phyloP scores from a whole-genome alignment of 1,284 basidiomycete species.

The Boletus mariae region DNA sequence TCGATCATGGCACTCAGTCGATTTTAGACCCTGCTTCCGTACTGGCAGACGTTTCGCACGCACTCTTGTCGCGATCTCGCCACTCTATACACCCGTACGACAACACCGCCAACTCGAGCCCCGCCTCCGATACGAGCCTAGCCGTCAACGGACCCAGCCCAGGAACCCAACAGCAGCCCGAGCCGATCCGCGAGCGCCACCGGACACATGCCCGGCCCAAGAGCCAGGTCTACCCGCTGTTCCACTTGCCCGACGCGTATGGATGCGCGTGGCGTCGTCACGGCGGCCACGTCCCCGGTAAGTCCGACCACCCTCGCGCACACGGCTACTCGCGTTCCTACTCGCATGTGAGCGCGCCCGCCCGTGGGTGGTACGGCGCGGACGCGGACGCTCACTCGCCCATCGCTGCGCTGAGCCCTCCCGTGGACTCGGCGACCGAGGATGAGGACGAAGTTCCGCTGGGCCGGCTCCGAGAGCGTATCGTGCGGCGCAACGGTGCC shows the following conservation, averaged over 20 bases:
- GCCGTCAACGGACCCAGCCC: neutral
- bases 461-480: conserved; percentile 7
- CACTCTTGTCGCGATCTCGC: conserved; percentile 21
- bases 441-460: conserved; percentile 21
- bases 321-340: conserved; percentile 3
- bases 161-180: neutral
- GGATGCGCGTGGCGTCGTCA: conserved; percentile 19
- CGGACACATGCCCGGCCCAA: neutral
- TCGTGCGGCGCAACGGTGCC: conserved; percentile 3
- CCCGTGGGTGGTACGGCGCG: conserved; percentile 15
- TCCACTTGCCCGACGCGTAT: conserved; percentile 17
- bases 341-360: conserved; percentile 6
- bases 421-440: conserved; percentile 6
- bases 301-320: neutral
- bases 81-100: conserved; percentile 17
- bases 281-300: conserved; percentile 19
- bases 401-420: conserved; percentile 17
- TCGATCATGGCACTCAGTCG: conserved; percentile 2
- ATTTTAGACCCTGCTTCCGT: conserved; percentile 2
- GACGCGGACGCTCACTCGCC: conserved; percentile 21
- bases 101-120: conserved; percentile 1
- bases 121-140: conserved; percentile 3
- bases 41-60: conserved; percentile 16
- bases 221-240: conserved; percentile 9
- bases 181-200: neutral